phyloP scores from a whole-genome alignment of 2,329 filamentous ascomycete genomes.

The Talaromyces sp. region DNA sequence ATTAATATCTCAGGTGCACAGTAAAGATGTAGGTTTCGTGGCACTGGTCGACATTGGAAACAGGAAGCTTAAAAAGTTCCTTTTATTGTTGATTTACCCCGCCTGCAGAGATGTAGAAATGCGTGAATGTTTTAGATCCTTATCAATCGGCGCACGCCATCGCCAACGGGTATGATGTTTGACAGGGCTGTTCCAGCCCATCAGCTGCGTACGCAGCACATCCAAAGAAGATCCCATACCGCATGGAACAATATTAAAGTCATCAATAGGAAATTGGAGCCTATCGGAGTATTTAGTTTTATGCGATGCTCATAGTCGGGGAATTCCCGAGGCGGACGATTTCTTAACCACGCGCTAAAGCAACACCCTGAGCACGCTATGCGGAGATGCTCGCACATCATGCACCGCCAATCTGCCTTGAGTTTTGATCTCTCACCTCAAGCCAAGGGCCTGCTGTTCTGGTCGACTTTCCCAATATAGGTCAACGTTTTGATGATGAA shows the following conservation, averaged over 20 bases:
- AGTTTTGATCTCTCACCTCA: too few species aligned
- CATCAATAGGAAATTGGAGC: too few species aligned
- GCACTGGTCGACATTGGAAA: neutral
- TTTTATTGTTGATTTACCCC: neutral
- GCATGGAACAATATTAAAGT: too few species aligned
- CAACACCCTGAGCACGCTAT: neutral
- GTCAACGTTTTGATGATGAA: neutral
- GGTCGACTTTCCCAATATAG: neutral
- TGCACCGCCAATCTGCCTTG: neutral
- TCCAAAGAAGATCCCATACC: too few species aligned
- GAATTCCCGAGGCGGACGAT: neutral
- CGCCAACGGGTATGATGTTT: constrained; percentile 14
- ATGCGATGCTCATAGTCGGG: neutral
- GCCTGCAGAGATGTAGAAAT: neutral
- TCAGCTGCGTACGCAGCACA: neutral
- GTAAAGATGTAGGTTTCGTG: neutral
- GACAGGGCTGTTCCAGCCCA: neutral
- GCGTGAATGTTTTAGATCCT: neutral
- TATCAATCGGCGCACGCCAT: constrained; percentile 22
- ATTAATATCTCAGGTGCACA: neutral
- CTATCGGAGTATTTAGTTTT: neutral
- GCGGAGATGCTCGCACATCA: neutral
- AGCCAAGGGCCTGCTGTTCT: too few species aligned
- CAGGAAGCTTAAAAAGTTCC: neutral
- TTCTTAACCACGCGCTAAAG: neutral